phyloP scores from a whole-genome alignment of 495 filamentous ascomycete species.

The Daldinia concentrica region DNA sequence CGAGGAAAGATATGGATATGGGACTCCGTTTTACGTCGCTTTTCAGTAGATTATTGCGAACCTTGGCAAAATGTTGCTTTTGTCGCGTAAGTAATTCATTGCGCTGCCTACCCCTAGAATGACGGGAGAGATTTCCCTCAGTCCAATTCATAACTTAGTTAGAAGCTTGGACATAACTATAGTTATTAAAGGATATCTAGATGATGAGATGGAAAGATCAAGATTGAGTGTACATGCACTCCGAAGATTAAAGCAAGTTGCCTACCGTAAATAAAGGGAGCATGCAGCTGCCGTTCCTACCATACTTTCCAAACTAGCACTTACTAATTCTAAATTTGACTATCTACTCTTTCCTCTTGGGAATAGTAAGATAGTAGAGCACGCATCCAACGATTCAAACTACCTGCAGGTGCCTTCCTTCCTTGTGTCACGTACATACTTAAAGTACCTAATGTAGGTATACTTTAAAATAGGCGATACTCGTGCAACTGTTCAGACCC shows the following conservation, averaged over 20 bases:
- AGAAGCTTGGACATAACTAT: constrained; percentile 14
- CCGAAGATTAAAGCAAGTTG: not conserved
- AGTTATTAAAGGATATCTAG: constrained; percentile 5
- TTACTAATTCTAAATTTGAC: not conserved
- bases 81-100: constrained; percentile 50
- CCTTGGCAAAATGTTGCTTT: constrained; percentile 55
- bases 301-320: not conserved
- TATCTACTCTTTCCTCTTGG: not conserved
- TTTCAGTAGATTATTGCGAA: constrained; percentile 40
- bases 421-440: not conserved
- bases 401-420: constrained; percentile 2
- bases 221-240: not conserved
- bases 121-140: constrained; percentile 53
- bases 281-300: not conserved
- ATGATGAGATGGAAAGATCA: not conserved
- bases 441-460: not conserved
- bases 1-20: constrained; percentile 41
- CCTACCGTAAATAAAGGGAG: not conserved
- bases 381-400: not conserved
- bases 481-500: not conserved
- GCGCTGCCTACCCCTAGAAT: constrained; percentile 46
- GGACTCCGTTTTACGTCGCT: constrained; percentile 31
- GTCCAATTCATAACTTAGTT: constrained; percentile 56
- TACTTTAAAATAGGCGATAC: not conserved
- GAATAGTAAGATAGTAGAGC: not conserved